Conservation (phyloP, 2,329 filamentous ascomycete genomes). For the Epichloe baconii region DNA sequence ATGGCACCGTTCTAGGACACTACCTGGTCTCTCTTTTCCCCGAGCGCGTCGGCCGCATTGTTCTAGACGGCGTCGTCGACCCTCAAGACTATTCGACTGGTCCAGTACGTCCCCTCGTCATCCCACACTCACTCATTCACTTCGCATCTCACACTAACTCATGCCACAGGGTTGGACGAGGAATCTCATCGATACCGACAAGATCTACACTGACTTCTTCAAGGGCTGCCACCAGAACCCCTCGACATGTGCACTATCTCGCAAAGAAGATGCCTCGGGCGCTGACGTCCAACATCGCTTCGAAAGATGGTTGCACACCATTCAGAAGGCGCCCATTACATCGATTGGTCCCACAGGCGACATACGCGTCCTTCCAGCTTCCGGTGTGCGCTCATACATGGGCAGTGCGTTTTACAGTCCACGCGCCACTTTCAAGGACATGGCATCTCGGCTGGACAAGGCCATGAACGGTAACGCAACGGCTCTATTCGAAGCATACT, state of each 20-base stretch:
- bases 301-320: constrained; percentile 11
- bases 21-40: constrained; percentile 15
- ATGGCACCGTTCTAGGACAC: constrained; percentile 16
- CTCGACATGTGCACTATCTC: constrained; percentile 2
- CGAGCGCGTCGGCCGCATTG: constrained; percentile 21
- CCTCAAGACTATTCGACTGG: constrained; percentile 18
- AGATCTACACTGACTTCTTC: constrained; percentile 17
- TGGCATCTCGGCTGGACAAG: neutral
- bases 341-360: constrained; percentile 8
- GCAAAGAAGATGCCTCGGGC: constrained; percentile 2
- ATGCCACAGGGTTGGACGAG: constrained; percentile 13
- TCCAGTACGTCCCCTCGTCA: constrained; percentile 11
- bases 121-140: neutral
- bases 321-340: constrained; percentile 13
- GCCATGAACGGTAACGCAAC: constrained; percentile 4
- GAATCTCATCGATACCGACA: constrained; percentile 20
- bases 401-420: constrained; percentile 15
- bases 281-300: constrained; percentile 11
- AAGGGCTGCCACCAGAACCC: constrained; percentile 16
- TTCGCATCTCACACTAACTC: neutral
- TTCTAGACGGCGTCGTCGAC: constrained; percentile 20
- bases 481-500: neutral
- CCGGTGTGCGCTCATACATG: constrained; percentile 10
- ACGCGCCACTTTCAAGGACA: constrained; percentile 7
- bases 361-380: constrained; percentile 13